phyloP scores from a whole-genome alignment of 257 asterid species.

The Fraxinus quadrangulata region DNA sequence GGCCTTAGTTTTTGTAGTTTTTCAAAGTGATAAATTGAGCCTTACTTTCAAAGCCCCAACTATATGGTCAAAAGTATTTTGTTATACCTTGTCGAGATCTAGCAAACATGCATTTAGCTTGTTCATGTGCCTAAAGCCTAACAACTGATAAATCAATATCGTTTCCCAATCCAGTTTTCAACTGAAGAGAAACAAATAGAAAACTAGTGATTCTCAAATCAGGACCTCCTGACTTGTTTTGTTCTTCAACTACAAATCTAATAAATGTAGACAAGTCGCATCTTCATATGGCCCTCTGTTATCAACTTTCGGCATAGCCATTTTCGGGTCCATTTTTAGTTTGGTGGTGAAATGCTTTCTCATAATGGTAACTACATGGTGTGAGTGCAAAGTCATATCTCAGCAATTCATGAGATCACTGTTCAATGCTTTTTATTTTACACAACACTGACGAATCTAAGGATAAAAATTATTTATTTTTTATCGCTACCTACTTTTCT shows the following conservation, averaged over 20 bases:
- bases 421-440: background rate
- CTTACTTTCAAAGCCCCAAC: background rate
- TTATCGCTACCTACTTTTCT: background rate
- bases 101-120: background rate
- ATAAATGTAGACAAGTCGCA: background rate
- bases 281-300: background rate
- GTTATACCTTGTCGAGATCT: background rate
- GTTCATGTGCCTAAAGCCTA: slow-evolving; percentile 7
- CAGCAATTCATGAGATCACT: background rate
- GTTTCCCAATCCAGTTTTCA: background rate
- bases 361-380: background rate
- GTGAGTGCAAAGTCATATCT: background rate
- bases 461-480: background rate
- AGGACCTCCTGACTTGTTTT: background rate
- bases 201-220: background rate
- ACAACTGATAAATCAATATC: background rate
- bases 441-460: background rate
- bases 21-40: slow-evolving; percentile 7
- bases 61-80: background rate
- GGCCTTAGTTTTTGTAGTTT: slow-evolving; percentile 1
- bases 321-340: background rate
- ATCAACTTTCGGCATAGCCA: background rate
- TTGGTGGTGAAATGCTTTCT: background rate
- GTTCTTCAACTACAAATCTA: background rate
- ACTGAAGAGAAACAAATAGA: background rate